Evolutionary conservation across 2,329 filamentous ascomycete genomes (phyloP), one percentile per base, ranked within the genome.

Genomic region (Penicillium sp.): DNA sequence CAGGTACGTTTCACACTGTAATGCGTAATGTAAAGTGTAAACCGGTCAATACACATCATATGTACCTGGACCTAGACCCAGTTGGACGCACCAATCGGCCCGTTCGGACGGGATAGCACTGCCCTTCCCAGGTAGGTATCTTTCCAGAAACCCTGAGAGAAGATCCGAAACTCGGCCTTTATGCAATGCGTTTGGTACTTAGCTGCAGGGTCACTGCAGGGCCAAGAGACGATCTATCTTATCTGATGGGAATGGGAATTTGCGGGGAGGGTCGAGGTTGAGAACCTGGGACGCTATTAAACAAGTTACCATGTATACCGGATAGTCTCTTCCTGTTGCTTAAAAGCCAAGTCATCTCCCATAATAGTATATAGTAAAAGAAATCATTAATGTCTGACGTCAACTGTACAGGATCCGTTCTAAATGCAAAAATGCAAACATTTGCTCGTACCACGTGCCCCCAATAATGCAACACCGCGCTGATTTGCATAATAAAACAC

Each of bases 391-490:
- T 62, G 56, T 62, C 31, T 59, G 54, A 46, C 45, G 46, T 61
- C 49, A 62, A 64, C 57, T 65, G 62, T 65, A 65, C 61, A 64
- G 50, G 52, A 29, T 37, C 27, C 31, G 35, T 41, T 58, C 47
- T 61, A 60, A 54, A 62, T 61, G 52, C 51, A 57, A n/a, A n/a
- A 38, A 60, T 61, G 52, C 54, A 57, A 17, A 42, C 50, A 43
- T 57, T 42, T 43, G 38, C 40, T 54, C 56, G 25, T 56, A 23
- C 55, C 50, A 58, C 37, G 45, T 55, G 51, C 51, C 48, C 40
- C 45, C 47, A 15, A 38, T 23, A 29, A 50, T 55, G 37, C 50
- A 57, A 57, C 42, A 55, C 37, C 38, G 15, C 51, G 50, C 55
- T 54, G 56, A 45, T 45, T 47, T 45, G 56, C 38, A 56, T 33